phyloP scores from a whole-genome alignment of 352 stramenopile genomes.

The Peronospora farinosa region DNA sequence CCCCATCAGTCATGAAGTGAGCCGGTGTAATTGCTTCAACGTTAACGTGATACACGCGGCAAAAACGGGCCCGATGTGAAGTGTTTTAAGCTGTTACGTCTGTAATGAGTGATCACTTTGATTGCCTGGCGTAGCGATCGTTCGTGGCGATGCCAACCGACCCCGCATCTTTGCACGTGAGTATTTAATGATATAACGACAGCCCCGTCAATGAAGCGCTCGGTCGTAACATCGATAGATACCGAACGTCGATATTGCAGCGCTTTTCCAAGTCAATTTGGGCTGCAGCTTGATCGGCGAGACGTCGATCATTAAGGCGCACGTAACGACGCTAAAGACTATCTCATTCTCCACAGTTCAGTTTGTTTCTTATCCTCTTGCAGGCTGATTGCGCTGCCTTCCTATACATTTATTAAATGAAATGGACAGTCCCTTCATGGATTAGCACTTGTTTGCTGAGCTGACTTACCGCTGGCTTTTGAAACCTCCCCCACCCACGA shows the following conservation, averaged over 20 bases:
- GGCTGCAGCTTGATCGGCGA: conserved; percentile 26
- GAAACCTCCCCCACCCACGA: too few relatives aligned
- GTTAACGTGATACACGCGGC: too few relatives aligned
- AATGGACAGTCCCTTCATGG: too few relatives aligned
- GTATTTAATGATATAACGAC: conserved; percentile 35
- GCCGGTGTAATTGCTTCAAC: too few relatives aligned
- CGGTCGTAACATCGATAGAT: conserved; percentile 25
- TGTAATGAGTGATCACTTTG: too few relatives aligned
- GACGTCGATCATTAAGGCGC: conserved; percentile 35
- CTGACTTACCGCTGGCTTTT: too few relatives aligned
- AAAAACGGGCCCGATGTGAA: too few relatives aligned
- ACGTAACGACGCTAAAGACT: conserved; percentile 33
- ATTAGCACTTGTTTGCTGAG: too few relatives aligned
- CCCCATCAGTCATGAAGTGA: too few relatives aligned
- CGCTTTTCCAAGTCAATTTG: conserved; percentile 30
- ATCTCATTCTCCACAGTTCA: conserved; percentile 12
- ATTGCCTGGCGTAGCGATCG: conserved; percentile 30
- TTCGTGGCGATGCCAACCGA: conserved; percentile 28
- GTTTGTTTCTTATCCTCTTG: conserved; percentile 3
- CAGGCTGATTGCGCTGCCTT: conserved; percentile 7
- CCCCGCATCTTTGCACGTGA: conserved; percentile 36
- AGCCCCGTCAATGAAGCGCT: conserved; percentile 20
- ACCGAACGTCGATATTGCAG: conserved; percentile 16
- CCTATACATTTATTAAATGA: too few relatives aligned
- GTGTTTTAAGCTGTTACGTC: too few relatives aligned